Conservation (phyloP, 2,329 filamentous ascomycete genomes). For the Fusarium sterilihyphosum region DNA sequence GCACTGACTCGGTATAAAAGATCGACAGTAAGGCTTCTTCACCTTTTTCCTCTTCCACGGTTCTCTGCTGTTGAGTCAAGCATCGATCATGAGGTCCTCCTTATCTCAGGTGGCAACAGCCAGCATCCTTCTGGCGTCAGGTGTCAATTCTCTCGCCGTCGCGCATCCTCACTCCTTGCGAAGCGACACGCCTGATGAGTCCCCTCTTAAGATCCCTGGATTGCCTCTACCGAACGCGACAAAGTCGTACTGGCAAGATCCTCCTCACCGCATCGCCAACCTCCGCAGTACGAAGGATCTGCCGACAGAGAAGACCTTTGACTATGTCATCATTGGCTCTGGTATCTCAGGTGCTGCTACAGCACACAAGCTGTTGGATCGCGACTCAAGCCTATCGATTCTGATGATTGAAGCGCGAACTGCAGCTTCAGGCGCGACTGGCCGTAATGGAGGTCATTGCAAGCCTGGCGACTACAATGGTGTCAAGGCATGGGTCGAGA, state of each 20-base stretch:
- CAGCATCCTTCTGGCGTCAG: constrained; percentile 1
- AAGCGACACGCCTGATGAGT: neutral
- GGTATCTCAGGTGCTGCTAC: constrained; percentile 23
- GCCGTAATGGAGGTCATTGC: constrained; percentile 20
- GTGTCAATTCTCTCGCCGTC: neutral
- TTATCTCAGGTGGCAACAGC: constrained; percentile 6
- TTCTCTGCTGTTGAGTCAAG: too few relatives aligned
- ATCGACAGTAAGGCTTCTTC: neutral
- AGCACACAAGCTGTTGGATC: constrained; percentile 22
- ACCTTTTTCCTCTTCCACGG: neutral
- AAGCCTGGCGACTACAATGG: constrained; percentile 16
- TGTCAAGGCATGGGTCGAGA: constrained; percentile 10
- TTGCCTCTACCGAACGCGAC: constrained; percentile 21
- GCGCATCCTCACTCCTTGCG: neutral
- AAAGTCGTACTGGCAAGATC: constrained; percentile 27
- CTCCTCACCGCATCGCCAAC: constrained; percentile 27
- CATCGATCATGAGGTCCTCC: constrained; percentile 5
- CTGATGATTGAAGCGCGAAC: constrained; percentile 24
- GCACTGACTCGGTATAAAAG: neutral
- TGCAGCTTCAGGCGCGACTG: constrained; percentile 13
- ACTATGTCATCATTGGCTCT: constrained; percentile 28
- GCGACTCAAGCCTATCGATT: constrained; percentile 11
- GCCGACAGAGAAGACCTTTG: constrained; percentile 7
- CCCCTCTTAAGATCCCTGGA: constrained; percentile 16
- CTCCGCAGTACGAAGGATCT: constrained; percentile 16